Conservation (phyloP, 2,329 filamentous ascomycete genomes). For the Pseudocercospora musae region DNA sequence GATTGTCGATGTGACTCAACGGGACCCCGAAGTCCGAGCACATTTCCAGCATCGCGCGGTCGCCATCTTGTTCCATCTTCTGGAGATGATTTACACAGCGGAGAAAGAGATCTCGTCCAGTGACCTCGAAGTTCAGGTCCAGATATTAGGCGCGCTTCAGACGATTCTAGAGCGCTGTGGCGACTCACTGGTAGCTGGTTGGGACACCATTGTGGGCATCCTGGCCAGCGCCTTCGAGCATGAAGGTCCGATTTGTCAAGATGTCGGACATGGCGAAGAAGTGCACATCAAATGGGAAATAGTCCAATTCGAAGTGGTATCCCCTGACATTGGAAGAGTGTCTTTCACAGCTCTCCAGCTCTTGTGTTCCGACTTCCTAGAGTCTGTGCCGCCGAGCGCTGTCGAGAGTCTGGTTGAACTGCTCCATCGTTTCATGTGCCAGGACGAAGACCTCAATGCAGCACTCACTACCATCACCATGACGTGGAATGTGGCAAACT, state of each 20-base stretch:
- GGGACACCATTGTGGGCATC: slow-evolving; percentile 81
- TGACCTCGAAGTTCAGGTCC: slow-evolving; percentile 60
- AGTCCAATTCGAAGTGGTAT: slow-evolving; percentile 45
- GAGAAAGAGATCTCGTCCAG: slow-evolving; percentile 27
- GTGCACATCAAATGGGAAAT: slow-evolving; percentile 30
- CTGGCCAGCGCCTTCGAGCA: slow-evolving; percentile 74
- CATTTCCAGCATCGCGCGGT: slow-evolving; percentile 33
- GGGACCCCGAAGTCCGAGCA: slow-evolving; percentile 35
- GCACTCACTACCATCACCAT: slow-evolving; percentile 93
- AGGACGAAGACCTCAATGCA: slow-evolving; percentile 90
- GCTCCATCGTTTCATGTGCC: slow-evolving; percentile 82
- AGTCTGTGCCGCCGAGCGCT: slow-evolving; percentile 63
- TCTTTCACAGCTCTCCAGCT: slow-evolving; percentile 88
- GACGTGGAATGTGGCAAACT: slow-evolving; percentile 93
- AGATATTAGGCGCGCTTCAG: slow-evolving; percentile 64
- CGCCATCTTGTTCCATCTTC: slow-evolving; percentile 48
- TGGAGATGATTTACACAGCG: slow-evolving; percentile 27
- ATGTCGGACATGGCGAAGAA: slow-evolving; percentile 15
- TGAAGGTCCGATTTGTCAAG: slow-evolving; percentile 11
- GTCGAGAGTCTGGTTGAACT: slow-evolving; percentile 82
- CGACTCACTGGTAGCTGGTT: slow-evolving; percentile 76
- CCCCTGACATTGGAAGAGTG: slow-evolving; percentile 73
- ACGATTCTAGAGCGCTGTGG: slow-evolving; percentile 82
- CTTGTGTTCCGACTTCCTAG: slow-evolving; percentile 90
- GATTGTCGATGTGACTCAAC: slow-evolving; percentile 52